Evolutionary conservation across 2,329 filamentous ascomycete genomes (phyloP).

Genomic region (Kalmusia sp.): DNA sequence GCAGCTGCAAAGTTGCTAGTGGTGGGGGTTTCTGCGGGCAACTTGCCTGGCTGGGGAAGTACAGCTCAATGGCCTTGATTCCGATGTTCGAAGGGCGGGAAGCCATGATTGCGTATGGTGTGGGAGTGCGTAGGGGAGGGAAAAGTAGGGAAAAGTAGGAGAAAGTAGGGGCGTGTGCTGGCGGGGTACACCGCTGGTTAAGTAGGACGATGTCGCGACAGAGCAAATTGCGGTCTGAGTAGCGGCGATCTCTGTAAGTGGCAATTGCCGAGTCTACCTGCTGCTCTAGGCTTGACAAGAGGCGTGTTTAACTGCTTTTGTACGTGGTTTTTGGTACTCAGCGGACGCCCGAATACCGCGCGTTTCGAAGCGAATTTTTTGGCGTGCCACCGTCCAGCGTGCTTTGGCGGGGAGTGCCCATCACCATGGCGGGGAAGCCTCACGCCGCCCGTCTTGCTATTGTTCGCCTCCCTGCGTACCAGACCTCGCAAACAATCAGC

Average conservation of each 20-base stretch:
- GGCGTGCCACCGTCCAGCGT: background rate
- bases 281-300: slow-evolving; percentile 9
- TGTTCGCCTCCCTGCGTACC: background rate
- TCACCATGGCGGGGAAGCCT: background rate
- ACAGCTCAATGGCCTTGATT: slow-evolving; percentile 63
- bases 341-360: slow-evolving; percentile 32
- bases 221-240: slow-evolving; percentile 42
- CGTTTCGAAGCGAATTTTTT: slow-evolving; percentile 10
- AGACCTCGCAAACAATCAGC: background rate
- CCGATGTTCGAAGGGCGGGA: slow-evolving; percentile 58
- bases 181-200: slow-evolving; percentile 46
- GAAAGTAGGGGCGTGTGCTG: slow-evolving; percentile 9
- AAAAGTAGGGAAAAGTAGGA: slow-evolving; percentile 21
- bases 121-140: slow-evolving; percentile 23
- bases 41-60: slow-evolving; percentile 61
- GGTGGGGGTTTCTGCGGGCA: slow-evolving; percentile 4
- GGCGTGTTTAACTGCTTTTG: slow-evolving; percentile 33
- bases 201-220: slow-evolving; percentile 33
- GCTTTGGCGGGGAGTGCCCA: background rate
- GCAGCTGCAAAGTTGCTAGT: slow-evolving; percentile 11
- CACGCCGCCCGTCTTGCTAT: background rate
- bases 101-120: slow-evolving; percentile 51
- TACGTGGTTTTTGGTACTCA: slow-evolving; percentile 30
- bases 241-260: slow-evolving; percentile 23
- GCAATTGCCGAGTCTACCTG: slow-evolving; percentile 32